Evolutionary conservation across 371 early-diverging fungal genomes (phyloP).

Genomic region (Apophysomyces variabilis): DNA sequence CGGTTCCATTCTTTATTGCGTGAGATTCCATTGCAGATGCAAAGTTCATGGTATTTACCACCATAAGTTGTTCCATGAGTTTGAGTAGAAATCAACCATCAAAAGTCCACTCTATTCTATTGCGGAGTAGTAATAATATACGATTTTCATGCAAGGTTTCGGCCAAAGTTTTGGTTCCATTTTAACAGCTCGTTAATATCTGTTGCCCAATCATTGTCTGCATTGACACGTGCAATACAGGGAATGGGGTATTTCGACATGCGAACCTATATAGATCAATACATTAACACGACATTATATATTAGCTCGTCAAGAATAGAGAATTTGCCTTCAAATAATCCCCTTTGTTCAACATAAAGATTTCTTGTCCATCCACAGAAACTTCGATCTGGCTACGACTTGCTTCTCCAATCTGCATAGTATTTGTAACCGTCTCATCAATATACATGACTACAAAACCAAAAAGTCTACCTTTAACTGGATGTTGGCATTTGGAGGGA

Average conservation of each 20-base stretch:
- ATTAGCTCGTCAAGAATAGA: not conserved
- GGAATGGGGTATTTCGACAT: conserved; percentile 82
- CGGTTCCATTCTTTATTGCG: too few relatives aligned
- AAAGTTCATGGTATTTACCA: too few relatives aligned
- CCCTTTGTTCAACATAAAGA: conserved; percentile 68
- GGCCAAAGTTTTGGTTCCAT: conserved; percentile 81
- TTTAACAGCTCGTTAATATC: conserved; percentile 83
- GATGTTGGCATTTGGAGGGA: conserved; percentile 79
- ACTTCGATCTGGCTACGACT: conserved; percentile 71
- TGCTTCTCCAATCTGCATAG: conserved; percentile 56
- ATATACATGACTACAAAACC: not conserved
- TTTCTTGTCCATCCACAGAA: conserved; percentile 76
- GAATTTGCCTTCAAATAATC: conserved; percentile 66
- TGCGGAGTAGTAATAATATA: not conserved
- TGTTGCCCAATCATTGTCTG: conserved; percentile 74
- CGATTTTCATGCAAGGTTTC: conserved; percentile 29
- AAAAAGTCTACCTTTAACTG: conserved; percentile 58
- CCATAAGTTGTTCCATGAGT: too few relatives aligned
- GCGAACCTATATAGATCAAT: conserved; percentile 46
- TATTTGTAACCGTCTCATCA: not conserved
- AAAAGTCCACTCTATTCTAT: too few relatives aligned
- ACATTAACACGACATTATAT: too few relatives aligned
- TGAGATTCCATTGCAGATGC: too few relatives aligned
- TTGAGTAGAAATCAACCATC: too few relatives aligned
- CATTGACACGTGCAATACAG: conserved; percentile 71